phyloP scores from a whole-genome alignment of 805 yeast genomes.

The Kuraishia cidri region DNA sequence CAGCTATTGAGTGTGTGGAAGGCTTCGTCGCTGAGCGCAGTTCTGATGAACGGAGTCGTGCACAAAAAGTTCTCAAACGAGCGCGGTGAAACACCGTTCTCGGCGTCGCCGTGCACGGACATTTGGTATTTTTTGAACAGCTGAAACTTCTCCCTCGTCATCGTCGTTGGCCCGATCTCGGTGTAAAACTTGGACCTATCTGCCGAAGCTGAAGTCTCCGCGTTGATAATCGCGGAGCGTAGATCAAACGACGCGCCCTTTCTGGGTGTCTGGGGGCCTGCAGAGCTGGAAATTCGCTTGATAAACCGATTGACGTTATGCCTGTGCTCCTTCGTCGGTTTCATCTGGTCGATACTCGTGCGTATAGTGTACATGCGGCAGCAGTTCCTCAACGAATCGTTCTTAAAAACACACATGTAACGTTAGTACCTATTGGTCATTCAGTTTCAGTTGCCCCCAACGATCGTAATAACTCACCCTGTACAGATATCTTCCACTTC shows the following conservation, averaged over 20 bases:
- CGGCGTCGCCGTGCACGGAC: slow-evolving; percentile 57
- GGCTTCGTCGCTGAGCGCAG: slow-evolving; percentile 39
- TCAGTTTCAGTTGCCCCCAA: too few relatives aligned
- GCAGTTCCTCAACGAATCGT: slow-evolving; percentile 65
- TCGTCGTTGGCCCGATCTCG: slow-evolving; percentile 40
- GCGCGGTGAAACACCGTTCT: slow-evolving; percentile 28
- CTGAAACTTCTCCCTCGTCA: slow-evolving; percentile 48
- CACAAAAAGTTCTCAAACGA: slow-evolving; percentile 66
- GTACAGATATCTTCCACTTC: slow-evolving; percentile 67
- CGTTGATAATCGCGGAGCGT: slow-evolving; percentile 3
- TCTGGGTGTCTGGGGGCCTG: slow-evolving; percentile 1
- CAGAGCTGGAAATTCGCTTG: slow-evolving; percentile 19
- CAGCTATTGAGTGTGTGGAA: slow-evolving; percentile 25
- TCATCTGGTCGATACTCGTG: slow-evolving; percentile 36
- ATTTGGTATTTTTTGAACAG: slow-evolving; percentile 64
- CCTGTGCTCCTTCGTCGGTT: slow-evolving; percentile 56
- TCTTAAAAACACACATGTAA: slow-evolving; percentile 30
- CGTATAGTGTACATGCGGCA: slow-evolving; percentile 77
- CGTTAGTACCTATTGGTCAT: neutral
- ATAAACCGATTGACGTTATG: slow-evolving; percentile 56
- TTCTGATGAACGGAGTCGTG: slow-evolving; percentile 49
- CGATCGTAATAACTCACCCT: slow-evolving; percentile 19
- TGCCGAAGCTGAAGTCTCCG: slow-evolving; percentile 7
- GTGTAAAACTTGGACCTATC: slow-evolving; percentile 21
- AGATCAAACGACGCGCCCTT: slow-evolving; percentile 9